phyloP scores from a whole-genome alignment of 805 yeast species.

The Saccharomyces paradoxus region DNA sequence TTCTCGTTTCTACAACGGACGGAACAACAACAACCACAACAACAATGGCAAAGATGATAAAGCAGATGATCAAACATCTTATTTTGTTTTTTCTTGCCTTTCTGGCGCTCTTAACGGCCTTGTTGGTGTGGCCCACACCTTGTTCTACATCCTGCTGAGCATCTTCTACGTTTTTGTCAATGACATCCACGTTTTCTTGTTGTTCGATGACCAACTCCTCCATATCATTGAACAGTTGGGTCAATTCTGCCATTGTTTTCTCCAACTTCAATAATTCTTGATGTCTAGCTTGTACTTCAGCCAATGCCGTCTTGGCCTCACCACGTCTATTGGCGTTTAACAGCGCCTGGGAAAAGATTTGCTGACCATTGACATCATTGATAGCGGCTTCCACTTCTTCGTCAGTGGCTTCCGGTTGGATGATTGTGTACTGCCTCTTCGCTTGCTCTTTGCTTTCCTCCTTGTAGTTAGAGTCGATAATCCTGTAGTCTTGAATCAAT shows the following conservation, averaged over 20 bases:
- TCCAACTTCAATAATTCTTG: constrained; percentile 88
- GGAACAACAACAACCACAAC: constrained; percentile 56
- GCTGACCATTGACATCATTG: constrained; percentile 72
- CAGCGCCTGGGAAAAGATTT: constrained; percentile 86
- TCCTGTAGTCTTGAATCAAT: constrained; percentile 74
- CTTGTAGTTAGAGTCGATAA: constrained; percentile 74
- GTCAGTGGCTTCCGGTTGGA: constrained; percentile 71
- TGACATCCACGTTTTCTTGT: constrained; percentile 72
- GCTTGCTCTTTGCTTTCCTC: constrained; percentile 77
- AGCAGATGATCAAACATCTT: constrained; percentile 64
- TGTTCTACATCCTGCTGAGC: constrained; percentile 85
- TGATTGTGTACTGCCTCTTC: constrained; percentile 82
- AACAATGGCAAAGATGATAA: constrained; percentile 50
- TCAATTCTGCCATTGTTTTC: constrained; percentile 85
- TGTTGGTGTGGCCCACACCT: constrained; percentile 85
- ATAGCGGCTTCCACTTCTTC: constrained; percentile 75
- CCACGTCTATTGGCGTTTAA: constrained; percentile 77
- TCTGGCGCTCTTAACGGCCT: constrained; percentile 78
- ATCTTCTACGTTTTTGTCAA: constrained; percentile 64
- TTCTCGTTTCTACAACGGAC: constrained; percentile 23
- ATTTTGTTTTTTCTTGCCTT: constrained; percentile 83
- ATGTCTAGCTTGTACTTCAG: constrained; percentile 91
- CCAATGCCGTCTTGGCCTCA: constrained; percentile 86
- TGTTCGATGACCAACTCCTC: constrained; percentile 91
- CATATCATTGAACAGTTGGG: constrained; percentile 88